Percentiles rank a stretch among this genome's conserved stretches.
Conservation (phyloP, 768 basidiomycete species). For the Cyclocybe cylindracea region DNA sequence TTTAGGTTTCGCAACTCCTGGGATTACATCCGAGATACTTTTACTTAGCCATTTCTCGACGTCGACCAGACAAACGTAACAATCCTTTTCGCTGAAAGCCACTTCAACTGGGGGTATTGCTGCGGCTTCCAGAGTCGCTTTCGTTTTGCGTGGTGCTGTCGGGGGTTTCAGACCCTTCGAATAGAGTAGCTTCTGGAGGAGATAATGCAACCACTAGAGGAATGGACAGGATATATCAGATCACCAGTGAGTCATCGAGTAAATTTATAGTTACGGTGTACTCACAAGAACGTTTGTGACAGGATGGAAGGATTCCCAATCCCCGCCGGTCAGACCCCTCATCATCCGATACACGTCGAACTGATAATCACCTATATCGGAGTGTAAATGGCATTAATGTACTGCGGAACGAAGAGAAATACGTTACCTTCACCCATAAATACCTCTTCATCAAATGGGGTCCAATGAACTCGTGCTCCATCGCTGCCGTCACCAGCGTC, state of each 20-base stretch:
- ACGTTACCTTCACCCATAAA: constrained; percentile 85
- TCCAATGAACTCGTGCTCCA: constrained; percentile 62
- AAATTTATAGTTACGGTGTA: not conserved
- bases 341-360: constrained; percentile 95
- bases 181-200: constrained; percentile 69
- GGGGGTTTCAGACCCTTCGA: constrained; percentile 69
- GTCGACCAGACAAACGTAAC: constrained; percentile 69
- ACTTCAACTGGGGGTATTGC: constrained; percentile 15
- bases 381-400: too few species aligned
- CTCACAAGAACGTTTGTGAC: constrained; percentile 90
- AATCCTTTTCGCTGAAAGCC: constrained; percentile 64
- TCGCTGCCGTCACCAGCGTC: constrained; percentile 51
- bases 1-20: constrained; percentile 27
- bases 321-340: constrained; percentile 54
- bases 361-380: constrained; percentile 78
- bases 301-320: constrained; percentile 80
- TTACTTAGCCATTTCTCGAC: constrained; percentile 59
- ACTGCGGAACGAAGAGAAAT: too few species aligned
- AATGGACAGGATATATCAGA: constrained; percentile 3
- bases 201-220: constrained; percentile 88
- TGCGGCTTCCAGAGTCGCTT: constrained; percentile 19
- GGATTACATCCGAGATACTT: constrained; percentile 39
- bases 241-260: not conserved
- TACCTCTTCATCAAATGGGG: constrained; percentile 83
- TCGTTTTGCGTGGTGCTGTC: constrained; percentile 38